Percentiles rank a stretch among this genome's conserved stretches.
Evolutionary conservation across 2,329 filamentous ascomycete genomes (phyloP).

Genomic region (Epichloe hybrida): DNA sequence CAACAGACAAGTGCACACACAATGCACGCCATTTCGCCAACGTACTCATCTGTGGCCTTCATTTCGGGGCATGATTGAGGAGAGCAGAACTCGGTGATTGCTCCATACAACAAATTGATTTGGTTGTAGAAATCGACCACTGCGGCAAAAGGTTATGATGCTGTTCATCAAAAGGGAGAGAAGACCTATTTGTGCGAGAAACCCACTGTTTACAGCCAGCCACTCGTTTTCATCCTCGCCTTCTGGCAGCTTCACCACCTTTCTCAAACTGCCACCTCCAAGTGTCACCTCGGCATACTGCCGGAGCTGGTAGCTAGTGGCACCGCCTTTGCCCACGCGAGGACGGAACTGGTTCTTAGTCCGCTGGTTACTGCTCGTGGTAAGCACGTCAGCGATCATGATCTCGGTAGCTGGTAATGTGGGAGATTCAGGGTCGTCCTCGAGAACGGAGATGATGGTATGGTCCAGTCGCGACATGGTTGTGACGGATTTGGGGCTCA

Average conservation of each 20-base stretch:
- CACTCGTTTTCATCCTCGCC: slow-evolving; percentile 97
- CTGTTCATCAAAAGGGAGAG: background rate
- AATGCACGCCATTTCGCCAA: background rate
- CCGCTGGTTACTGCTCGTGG: slow-evolving; percentile 49
- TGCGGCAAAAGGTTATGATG: slow-evolving; percentile 20
- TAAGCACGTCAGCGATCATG: slow-evolving; percentile 18
- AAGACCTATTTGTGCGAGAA: too few species aligned
- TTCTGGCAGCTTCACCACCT: slow-evolving; percentile 92
- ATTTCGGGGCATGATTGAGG: slow-evolving; percentile 95
- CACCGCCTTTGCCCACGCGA: slow-evolving; percentile 75
- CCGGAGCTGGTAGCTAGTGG: slow-evolving; percentile 78
- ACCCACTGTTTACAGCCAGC: slow-evolving; percentile 87
- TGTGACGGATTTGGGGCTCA: slow-evolving; percentile 19
- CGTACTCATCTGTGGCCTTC: slow-evolving; percentile 98
- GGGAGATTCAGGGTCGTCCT: slow-evolving; percentile 11
- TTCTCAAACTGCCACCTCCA: slow-evolving; percentile 84
- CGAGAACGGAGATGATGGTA: slow-evolving; percentile 19
- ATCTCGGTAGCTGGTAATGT: slow-evolving; percentile 10
- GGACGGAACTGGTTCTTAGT: slow-evolving; percentile 86
- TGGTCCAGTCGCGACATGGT: slow-evolving; percentile 18
- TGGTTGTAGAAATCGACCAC: slow-evolving; percentile 99
- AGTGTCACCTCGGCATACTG: slow-evolving; percentile 97
- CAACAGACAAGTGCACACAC: background rate
- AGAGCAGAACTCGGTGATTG: slow-evolving; percentile 98
- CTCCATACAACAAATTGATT: slow-evolving; percentile 96